These are phyloP conservation scores for Myxozyma neglecta DNA, from an alignment of 805 yeast genomes.

Conservation along the genomic window DNA sequence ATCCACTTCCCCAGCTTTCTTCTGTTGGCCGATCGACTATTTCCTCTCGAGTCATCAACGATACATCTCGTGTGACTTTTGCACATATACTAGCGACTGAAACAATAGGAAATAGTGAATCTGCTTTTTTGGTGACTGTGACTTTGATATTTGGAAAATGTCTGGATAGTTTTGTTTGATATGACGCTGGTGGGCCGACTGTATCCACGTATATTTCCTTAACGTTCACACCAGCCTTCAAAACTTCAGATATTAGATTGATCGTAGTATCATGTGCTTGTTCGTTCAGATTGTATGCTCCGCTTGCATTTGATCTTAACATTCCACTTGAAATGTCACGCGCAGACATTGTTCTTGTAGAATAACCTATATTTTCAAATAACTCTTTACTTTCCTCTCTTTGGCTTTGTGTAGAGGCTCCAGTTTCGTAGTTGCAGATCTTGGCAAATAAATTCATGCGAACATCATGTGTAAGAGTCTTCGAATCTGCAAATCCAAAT, in stretches of 20 bases:
- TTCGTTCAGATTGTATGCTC: conserved; percentile 76
- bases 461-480: conserved; percentile 70
- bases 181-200: conserved; percentile 89
- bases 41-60: conserved; percentile 42
- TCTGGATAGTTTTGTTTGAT: conserved; percentile 69
- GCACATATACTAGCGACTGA: conserved; percentile 95
- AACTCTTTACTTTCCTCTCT: conserved; percentile 43
- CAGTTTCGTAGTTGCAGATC: conserved; percentile 48
- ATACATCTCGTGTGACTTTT: conserved; percentile 86
- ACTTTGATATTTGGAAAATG: conserved; percentile 70
- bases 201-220: conserved; percentile 86
- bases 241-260: conserved; percentile 63
- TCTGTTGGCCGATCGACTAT: conserved; percentile 11
- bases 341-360: conserved; percentile 81
- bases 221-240: conserved; percentile 62
- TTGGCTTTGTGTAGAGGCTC: background rate
- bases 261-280: conserved; percentile 97
- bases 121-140: conserved; percentile 93
- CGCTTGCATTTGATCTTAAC: conserved; percentile 60
- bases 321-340: conserved; percentile 84
- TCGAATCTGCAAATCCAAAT: conserved; percentile 91
- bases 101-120: conserved; percentile 85
- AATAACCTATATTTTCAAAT: conserved; percentile 73
- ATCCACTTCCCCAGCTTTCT: conserved; percentile 77
- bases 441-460: conserved; percentile 61